Conservation (phyloP, 257 asterid species). For the Ballota nigra region DNA sequence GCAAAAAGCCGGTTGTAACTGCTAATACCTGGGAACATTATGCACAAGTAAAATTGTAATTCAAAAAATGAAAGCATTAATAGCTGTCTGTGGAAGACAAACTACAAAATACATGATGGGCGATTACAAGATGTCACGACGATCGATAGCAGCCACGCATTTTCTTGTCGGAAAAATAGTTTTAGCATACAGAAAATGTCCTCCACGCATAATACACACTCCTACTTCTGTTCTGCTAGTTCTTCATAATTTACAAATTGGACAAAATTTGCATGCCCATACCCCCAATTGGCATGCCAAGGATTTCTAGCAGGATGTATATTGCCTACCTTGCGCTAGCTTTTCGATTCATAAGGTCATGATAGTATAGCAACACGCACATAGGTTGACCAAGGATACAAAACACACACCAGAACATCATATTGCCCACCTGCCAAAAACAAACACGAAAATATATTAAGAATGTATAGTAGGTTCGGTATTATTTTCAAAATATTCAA, state of each 20-base stretch:
- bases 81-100: background rate
- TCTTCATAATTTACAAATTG: background rate
- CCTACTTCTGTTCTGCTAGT: background rate
- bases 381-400: conserved; percentile 94
- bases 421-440: conserved; percentile 83
- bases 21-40: background rate
- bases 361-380: conserved; percentile 87
- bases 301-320: background rate
- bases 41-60: background rate
- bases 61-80: too few relatives aligned
- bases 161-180: background rate
- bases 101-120: background rate
- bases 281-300: background rate
- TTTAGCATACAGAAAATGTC: background rate
- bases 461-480: background rate
- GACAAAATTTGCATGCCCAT: background rate
- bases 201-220: background rate
- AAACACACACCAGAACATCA: conserved; percentile 90
- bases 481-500: background rate
- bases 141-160: background rate
- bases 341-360: conserved; percentile 88
- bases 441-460: background rate
- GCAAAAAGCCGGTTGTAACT: background rate
- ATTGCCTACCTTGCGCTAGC: conserved; percentile 41
- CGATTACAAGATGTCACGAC: background rate